Evolutionary conservation across 345 rosid species (phyloP), one percentile per base, ranked within the genome.

Genomic region (Capsella bursapastoris): DNA sequence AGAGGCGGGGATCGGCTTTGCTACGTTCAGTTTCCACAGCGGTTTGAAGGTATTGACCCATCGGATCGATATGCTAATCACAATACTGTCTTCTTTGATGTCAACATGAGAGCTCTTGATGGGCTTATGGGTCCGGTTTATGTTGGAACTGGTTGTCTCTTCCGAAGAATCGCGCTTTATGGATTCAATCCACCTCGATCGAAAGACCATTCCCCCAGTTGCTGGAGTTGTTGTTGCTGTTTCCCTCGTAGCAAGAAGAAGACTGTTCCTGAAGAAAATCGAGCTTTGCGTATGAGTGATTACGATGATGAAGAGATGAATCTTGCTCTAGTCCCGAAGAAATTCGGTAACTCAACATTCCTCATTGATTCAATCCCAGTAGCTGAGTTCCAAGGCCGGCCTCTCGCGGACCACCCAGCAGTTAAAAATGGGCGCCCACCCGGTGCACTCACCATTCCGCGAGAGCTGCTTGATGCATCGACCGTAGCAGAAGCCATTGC

Each of bases 91-190:
- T 94, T 94, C 90, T 94, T 94, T 73, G 98, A 94, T 40, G 97
- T 91, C 64, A 94, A 94, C 82, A 94, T 94, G 98, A 87, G 98
- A 75, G 98, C 98, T 68, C 97, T 94, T 65, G 98, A 94, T 81
- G 98, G 98, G 62, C 83, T 94, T 44, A 93, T 91, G 96, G 98
- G 98, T 35, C 98, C 98, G 18, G 92, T 94, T 68, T 94, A 94
- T 68, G 98, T 94, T 0, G 98, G 98, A 66, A 94, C 98, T 14
- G 98, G 98, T 64, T 94, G 98, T 76, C 92, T 94, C 73, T 94
- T 94, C 69, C 83, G 98, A 69, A 87, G 97, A 82, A 80, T 87
- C 34, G 97, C 98, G 10, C 93, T 94, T 25, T 94, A 94, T 71
- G 98, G 97, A 6, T 94, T 94, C 50, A 95, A 94, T 52, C 97